A percentile compares a stretch with the other conserved stretches of the same genome.
Conservation (phyloP, 805 yeast genomes). For the Lipomyces yamanashiensis region DNA sequence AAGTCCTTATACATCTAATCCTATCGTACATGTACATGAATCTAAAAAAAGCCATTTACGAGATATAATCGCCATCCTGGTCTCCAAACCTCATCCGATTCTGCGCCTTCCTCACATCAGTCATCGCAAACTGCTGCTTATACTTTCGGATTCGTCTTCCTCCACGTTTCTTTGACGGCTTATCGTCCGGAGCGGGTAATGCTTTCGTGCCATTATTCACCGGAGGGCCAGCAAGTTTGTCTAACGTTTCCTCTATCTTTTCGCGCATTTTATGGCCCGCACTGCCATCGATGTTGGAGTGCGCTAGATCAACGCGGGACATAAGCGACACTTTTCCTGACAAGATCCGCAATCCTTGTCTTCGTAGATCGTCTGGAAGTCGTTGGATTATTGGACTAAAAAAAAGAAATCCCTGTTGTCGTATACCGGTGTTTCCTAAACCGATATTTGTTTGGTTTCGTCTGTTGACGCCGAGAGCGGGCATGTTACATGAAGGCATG, state of each 20-base stretch:
- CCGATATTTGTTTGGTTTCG: constrained; percentile 47
- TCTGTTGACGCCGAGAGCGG: constrained; percentile 68
- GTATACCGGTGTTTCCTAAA: constrained; percentile 52
- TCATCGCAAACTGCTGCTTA: constrained; percentile 78
- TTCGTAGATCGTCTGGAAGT: constrained; percentile 61
- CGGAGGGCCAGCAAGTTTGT: constrained; percentile 79
- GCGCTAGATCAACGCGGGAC: constrained; percentile 74
- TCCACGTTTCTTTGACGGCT: constrained; percentile 80
- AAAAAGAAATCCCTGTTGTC: constrained; percentile 74
- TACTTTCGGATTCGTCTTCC: constrained; percentile 79
- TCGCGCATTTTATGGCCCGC: constrained; percentile 62
- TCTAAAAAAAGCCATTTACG: neutral
- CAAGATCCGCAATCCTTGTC: constrained; percentile 75
- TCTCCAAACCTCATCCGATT: constrained; percentile 84
- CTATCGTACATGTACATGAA: too few relatives aligned
- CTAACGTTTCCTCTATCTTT: constrained; percentile 68
- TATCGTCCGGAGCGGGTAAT: constrained; percentile 75
- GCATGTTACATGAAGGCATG: constrained; percentile 82
- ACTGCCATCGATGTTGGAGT: constrained; percentile 51
- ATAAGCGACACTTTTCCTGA: constrained; percentile 82
- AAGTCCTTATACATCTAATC: too few relatives aligned
- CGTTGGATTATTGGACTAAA: constrained; percentile 61
- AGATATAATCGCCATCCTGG: constrained; percentile 66
- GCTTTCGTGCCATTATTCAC: constrained; percentile 63
- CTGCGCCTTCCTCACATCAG: constrained; percentile 81